Evolutionary conservation across 108 stramenopile genomes (phyloP).

Genomic region (Skeletonema marinoi): DNA sequence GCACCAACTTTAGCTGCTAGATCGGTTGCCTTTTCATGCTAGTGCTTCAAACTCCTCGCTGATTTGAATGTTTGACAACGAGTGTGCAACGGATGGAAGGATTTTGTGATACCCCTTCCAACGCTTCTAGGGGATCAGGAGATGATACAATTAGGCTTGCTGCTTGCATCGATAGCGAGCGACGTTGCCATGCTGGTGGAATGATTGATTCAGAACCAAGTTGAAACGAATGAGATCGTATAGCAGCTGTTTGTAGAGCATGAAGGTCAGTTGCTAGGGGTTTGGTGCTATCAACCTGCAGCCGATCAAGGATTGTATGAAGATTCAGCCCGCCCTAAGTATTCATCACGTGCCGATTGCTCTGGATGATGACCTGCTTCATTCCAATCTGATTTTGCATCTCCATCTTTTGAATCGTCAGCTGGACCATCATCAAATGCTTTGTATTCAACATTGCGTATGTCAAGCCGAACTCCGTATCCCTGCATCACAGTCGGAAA

Average conservation of each 20-base stretch:
- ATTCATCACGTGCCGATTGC: conserved; percentile 42
- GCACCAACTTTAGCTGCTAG: conserved; percentile 51
- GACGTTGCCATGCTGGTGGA: conserved; percentile 83
- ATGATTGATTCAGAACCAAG: conserved; percentile 58
- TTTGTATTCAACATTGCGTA: conserved; percentile 90
- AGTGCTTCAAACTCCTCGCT: conserved; percentile 48
- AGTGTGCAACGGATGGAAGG: conserved; percentile 77
- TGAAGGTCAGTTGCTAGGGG: conserved; percentile 32
- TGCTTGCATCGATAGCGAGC: conserved; percentile 78
- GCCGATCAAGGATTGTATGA: conserved; percentile 16
- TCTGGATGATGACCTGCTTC: conserved; percentile 39
- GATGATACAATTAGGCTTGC: conserved; percentile 62
- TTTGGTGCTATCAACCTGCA: conserved; percentile 3
- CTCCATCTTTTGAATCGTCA: conserved; percentile 31
- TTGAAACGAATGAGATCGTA: conserved; percentile 50
- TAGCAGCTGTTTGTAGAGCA: conserved; percentile 41
- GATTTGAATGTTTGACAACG: conserved; percentile 64
- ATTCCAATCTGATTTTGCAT: conserved; percentile 37
- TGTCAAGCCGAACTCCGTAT: conserved; percentile 89
- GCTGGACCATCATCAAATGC: conserved; percentile 67
- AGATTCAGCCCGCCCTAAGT: conserved; percentile 50
- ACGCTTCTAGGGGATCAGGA: conserved; percentile 58
- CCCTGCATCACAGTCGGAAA: conserved; percentile 70
- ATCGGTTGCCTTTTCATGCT: conserved; percentile 46
- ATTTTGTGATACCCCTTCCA: conserved; percentile 84